phyloP scores from a whole-genome alignment of 495 filamentous ascomycete species.

The Penicillium waksmanii region DNA sequence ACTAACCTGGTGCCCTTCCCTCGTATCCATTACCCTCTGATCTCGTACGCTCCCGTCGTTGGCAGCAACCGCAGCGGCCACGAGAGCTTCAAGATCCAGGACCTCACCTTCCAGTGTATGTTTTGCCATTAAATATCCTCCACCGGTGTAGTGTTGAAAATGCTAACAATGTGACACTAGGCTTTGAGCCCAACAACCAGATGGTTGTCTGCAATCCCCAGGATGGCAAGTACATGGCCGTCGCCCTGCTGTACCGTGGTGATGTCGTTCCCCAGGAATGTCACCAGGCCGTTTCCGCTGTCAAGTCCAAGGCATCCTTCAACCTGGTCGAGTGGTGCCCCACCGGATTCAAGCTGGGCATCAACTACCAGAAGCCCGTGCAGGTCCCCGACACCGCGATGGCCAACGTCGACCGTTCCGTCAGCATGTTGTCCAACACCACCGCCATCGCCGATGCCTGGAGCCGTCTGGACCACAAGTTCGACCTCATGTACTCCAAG shows the following conservation, averaged over 20 bases:
- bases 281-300: constrained; percentile 72
- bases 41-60: constrained; percentile 87
- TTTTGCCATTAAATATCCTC: constrained; percentile 4
- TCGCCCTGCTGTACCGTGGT: constrained; percentile 86
- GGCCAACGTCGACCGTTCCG: constrained; percentile 81
- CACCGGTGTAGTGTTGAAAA: no score
- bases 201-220: constrained; percentile 94
- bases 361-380: constrained; percentile 88
- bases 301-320: constrained; percentile 87
- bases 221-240: constrained; percentile 95
- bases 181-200: constrained; percentile 94
- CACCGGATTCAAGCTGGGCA: constrained; percentile 94
- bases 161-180: constrained; percentile 35
- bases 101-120: constrained; percentile 84
- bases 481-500: constrained; percentile 97
- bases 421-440: constrained; percentile 91
- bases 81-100: constrained; percentile 89
- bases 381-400: constrained; percentile 78
- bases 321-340: constrained; percentile 95
- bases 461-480: constrained; percentile 88
- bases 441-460: constrained; percentile 91
- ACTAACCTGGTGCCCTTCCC: constrained; percentile 92
- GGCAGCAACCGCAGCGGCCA: constrained; percentile 80
- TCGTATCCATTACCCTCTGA: constrained; percentile 89
- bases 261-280: constrained; percentile 88